phyloP scores from a whole-genome alignment of 352 stramenopile genomes.

The Phytophthora megakarya region DNA sequence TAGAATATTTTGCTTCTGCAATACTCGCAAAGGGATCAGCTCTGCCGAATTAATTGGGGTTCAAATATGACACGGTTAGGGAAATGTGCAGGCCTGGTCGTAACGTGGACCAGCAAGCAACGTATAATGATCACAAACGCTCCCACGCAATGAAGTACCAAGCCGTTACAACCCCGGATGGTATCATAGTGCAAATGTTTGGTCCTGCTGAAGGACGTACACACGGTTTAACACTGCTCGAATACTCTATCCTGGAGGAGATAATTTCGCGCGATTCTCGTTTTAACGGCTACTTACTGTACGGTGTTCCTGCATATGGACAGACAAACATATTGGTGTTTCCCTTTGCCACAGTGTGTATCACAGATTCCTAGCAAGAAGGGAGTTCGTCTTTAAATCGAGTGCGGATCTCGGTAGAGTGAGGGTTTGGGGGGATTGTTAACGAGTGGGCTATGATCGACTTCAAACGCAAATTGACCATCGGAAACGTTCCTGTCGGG shows the following conservation, averaged over 20 bases:
- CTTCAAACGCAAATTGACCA: slow-evolving; percentile 10
- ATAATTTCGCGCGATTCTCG: too few species aligned
- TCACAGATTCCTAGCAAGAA: too few species aligned
- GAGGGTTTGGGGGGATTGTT: background rate
- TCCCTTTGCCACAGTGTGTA: too few species aligned
- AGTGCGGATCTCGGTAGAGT: slow-evolving; percentile 4
- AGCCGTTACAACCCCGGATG: background rate
- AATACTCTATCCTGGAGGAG: too few species aligned
- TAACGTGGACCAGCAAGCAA: background rate
- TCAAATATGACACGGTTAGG: background rate
- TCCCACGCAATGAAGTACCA: background rate
- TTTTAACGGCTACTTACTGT: slow-evolving; percentile 3
- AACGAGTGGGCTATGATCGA: slow-evolving; percentile 4
- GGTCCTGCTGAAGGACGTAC: background rate
- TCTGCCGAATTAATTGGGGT: background rate
- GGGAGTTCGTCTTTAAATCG: background rate
- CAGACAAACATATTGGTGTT: slow-evolving; percentile 16
- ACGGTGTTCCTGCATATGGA: slow-evolving; percentile 9
- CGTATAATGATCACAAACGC: slow-evolving; percentile 8
- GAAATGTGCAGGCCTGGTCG: background rate
- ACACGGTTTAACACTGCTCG: slow-evolving; percentile 1
- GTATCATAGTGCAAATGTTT: background rate
- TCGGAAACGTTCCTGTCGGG: slow-evolving; percentile 6
- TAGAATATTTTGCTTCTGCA: slow-evolving; percentile 2
- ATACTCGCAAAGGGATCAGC: background rate